Evolutionary conservation across 208 protist genomes (phyloP).

Genomic region (Trypanosoma avium): DNA sequence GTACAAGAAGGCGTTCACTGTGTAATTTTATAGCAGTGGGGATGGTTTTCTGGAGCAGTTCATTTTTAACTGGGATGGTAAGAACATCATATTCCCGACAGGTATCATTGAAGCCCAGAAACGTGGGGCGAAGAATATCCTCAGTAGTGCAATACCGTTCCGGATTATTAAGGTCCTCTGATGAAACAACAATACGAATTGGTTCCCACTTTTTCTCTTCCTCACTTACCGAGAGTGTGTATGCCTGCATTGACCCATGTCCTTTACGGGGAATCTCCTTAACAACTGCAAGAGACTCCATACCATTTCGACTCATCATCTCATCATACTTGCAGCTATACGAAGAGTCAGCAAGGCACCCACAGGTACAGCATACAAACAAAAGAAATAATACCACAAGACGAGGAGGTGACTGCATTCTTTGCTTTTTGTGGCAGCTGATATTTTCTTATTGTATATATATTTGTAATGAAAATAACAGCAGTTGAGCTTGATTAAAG

Average conservation of each 20-base stretch:
- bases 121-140: not conserved
- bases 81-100: not conserved
- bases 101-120: not conserved
- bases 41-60: constrained; percentile 3
- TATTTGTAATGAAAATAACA: no score
- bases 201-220: not conserved
- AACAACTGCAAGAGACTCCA: not conserved
- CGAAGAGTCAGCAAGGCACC: not conserved
- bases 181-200: not conserved
- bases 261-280: not conserved
- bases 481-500: no score
- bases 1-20: constrained; percentile 13
- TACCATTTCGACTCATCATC: not conserved
- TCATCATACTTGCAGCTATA: not conserved
- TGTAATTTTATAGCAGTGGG: constrained; percentile 15
- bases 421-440: no score
- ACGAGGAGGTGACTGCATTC: no score
- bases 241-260: not conserved
- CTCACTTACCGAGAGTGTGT: not conserved
- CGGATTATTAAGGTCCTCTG: not conserved
- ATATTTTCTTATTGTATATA: no score
- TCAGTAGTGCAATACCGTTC: not conserved
- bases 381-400: no score
- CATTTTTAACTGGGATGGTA: not conserved
- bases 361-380: no score